Evolutionary conservation across 768 basidiomycete species (phyloP).

Genomic region (Lactifluus piperatus): DNA sequence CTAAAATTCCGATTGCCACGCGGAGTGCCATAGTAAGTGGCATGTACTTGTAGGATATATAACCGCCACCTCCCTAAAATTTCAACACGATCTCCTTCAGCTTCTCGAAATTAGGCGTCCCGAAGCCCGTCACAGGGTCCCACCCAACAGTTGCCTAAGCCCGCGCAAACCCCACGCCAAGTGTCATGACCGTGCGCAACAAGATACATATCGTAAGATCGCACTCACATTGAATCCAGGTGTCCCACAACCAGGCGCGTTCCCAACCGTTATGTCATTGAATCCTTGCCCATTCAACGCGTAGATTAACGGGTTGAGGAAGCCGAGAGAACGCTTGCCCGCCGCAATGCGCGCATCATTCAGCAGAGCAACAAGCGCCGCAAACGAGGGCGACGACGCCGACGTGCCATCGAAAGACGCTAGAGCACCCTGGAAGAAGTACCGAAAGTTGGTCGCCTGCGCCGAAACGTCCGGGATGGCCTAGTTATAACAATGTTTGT

Average conservation of each 20-base stretch:
- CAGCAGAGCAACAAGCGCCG: slow-evolving; percentile 34
- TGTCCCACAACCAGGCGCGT: slow-evolving; percentile 33
- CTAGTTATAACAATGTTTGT: slow-evolving; percentile 23
- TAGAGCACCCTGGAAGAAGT: slow-evolving; percentile 33
- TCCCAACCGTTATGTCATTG: slow-evolving; percentile 32
- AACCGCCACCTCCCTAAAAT: too few species aligned
- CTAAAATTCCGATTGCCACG: too few species aligned
- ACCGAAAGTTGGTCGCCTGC: slow-evolving; percentile 36
- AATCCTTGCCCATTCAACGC: slow-evolving; percentile 26
- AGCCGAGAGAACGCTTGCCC: slow-evolving; percentile 42
- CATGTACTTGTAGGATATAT: too few species aligned
- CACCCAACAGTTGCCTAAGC: slow-evolving; percentile 28
- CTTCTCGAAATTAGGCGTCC: slow-evolving; percentile 29
- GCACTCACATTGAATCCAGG: slow-evolving; percentile 28
- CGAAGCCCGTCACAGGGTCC: slow-evolving; percentile 31
- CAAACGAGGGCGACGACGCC: slow-evolving; percentile 48
- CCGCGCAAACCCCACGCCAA: neutral
- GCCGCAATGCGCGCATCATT: slow-evolving; percentile 50
- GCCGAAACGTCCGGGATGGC: slow-evolving; percentile 55
- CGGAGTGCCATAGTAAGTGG: too few species aligned
- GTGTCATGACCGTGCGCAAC: too few species aligned
- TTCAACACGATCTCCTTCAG: slow-evolving; percentile 25
- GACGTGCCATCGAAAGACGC: slow-evolving; percentile 46
- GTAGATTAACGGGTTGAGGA: slow-evolving; percentile 60
- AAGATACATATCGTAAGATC: slow-evolving; percentile 59